Base-by-base conservation (phyloP, 2,329 filamentous ascomycete genomes). In the Capronia americana region DNA sequence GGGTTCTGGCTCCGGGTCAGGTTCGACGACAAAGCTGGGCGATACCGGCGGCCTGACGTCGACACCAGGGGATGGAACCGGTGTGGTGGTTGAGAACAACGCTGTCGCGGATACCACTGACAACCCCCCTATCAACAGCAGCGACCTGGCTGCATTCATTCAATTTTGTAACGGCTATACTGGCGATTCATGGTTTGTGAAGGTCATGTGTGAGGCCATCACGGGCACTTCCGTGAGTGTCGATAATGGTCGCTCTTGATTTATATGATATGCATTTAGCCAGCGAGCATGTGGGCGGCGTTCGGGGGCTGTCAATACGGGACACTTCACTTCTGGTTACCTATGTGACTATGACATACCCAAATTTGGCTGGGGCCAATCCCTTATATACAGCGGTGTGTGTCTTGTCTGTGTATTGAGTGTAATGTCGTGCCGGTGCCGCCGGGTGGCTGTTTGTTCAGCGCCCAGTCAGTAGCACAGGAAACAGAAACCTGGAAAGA, bases 221-320 rank as follows among this genome's bases (percentile, higher is more conserved):
- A 55, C 48, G 24, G 30, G 58, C 20, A n/a, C 34, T 50, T 5
- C 34, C 30, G 23, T 65, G 57, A 65, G 7, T 32, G 23, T 4
- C 26, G 7, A 26, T 7, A 28, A 28, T 2, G 23, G 4, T 14
- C 50, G 26, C 10, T 55, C n/a, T 44, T 17, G 53, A 28, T 44
- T 34, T 24, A 20, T 34, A 11, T n/a, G 24, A n/a, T 65, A 24
- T 61, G 11, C n/a, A 48, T 11, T 61, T 62, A 66, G 66, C 63
- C 50, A 68, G 66, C 66, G 63, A 46, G 66, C 66, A 68, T 68
- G 5, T 63, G 56, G 48, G 30, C 26, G 58, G 58, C 12, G 58
- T 61, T 53, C 23, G 5, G n/a, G 32, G 38, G 14, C 6, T 32
- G 58, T 5, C 12, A 11, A 12, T 54, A 41, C 38, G 20, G 51